Percentiles rank a stretch among this genome's conserved stretches.
These are phyloP conservation scores for Saccharomycopsis guyanensis DNA, from an alignment of 805 yeast genomes.

Conservation along the genomic window DNA sequence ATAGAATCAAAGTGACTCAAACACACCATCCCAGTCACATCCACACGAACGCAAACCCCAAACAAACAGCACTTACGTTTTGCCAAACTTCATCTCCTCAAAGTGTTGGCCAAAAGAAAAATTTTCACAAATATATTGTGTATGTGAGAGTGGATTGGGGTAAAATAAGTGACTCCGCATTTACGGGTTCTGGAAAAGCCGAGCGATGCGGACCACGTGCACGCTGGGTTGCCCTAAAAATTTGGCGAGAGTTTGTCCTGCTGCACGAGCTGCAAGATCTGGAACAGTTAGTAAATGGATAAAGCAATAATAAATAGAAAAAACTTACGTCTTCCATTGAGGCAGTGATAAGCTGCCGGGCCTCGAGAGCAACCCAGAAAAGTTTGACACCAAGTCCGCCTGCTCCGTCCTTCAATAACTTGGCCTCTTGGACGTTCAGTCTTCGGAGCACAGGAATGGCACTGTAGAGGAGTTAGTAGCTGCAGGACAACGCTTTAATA, in stretches of 20 bases:
- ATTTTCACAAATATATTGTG: no score
- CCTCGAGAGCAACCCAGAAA: slow-evolving; percentile 87
- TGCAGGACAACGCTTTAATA: not conserved
- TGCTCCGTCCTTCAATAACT: slow-evolving; percentile 37
- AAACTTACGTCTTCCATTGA: slow-evolving; percentile 74
- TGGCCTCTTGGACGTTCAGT: slow-evolving; percentile 62
- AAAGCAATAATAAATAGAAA: no score
- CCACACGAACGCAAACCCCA: no score
- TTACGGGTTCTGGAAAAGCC: not conserved
- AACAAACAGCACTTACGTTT: no score
- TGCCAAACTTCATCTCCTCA: slow-evolving; percentile 65
- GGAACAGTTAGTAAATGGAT: not conserved
- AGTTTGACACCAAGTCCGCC: slow-evolving; percentile 58
- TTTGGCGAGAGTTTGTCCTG: not conserved
- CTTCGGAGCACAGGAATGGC: slow-evolving; percentile 81
- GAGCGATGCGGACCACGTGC: not conserved
- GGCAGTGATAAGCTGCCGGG: slow-evolving; percentile 76
- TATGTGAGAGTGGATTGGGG: no score
- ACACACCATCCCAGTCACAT: no score
- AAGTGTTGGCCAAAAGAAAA: no score
- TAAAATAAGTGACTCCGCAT: no score
- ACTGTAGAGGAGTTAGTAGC: slow-evolving; percentile 30
- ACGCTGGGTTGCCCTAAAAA: not conserved
- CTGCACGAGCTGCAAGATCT: not conserved
- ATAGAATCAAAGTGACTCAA: no score